Evolutionary conservation across 148 eudicot genomes (phyloP).

Genomic region (Beta vulgaris): DNA sequence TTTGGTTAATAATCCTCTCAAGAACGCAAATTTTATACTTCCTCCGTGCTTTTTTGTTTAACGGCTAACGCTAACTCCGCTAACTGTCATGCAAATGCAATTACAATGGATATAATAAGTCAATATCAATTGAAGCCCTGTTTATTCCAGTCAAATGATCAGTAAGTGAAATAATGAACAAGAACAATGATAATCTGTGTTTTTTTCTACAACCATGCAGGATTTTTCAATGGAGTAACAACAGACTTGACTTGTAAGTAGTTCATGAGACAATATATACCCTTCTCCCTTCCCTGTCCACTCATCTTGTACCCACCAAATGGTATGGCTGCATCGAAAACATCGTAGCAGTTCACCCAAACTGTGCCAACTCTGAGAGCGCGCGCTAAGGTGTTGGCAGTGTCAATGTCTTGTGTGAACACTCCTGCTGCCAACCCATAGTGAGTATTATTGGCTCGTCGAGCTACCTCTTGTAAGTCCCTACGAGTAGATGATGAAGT

Average conservation of each 20-base stretch:
- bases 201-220: constrained; percentile 45
- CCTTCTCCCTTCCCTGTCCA: constrained; percentile 64
- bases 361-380: constrained; percentile 60
- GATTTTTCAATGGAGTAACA: constrained; percentile 55
- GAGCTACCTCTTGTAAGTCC: constrained; percentile 49
- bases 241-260: constrained; percentile 70
- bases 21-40: no score
- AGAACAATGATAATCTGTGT: neutral
- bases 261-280: constrained; percentile 46
- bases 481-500: constrained; percentile 17
- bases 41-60: no score
- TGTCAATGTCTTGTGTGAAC: constrained; percentile 55
- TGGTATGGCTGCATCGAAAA: constrained; percentile 59
- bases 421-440: constrained; percentile 71
- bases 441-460: constrained; percentile 42
- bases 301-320: constrained; percentile 78
- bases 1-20: no score
- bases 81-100: no score
- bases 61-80: no score
- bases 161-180: neutral
- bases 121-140: no score
- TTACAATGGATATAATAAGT: no score
- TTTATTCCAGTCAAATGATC: neutral
- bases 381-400: constrained; percentile 52
- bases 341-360: constrained; percentile 60